Conservation (phyloP, 495 filamentous ascomycete genomes). For the Chlorociboria aeruginascens region DNA sequence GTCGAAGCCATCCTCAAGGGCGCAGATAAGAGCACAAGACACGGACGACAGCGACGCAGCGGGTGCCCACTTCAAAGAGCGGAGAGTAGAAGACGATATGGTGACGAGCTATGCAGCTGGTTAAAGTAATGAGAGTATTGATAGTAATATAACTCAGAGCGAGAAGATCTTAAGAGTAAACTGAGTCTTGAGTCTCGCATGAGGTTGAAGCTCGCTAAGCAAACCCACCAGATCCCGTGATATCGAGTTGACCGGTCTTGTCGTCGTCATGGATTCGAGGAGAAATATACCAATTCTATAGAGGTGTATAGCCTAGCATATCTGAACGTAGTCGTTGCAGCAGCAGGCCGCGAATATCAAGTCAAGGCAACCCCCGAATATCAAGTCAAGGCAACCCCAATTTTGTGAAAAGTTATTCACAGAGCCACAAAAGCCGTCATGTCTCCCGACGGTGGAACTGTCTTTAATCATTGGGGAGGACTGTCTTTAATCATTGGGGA, state of each 20-base stretch:
- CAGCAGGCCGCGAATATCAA: neutral
- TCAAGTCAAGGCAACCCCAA: too few species aligned
- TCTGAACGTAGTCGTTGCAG: neutral
- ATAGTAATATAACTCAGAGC: too few species aligned
- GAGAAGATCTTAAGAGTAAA: too few species aligned
- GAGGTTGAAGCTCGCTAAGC: too few species aligned
- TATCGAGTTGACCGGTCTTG: too few species aligned
- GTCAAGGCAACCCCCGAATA: neutral
- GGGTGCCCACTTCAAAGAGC: neutral
- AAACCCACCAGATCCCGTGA: too few species aligned
- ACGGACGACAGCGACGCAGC: constrained; percentile 5
- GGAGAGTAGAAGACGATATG: constrained; percentile 2
- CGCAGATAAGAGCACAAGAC: constrained; percentile 2
- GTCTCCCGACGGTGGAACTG: too few species aligned
- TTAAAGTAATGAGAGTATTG: neutral
- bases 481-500: neutral
- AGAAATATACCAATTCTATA: too few species aligned
- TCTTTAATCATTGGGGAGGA: too few species aligned
- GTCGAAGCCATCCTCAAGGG: constrained; percentile 6
- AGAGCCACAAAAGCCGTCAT: neutral
- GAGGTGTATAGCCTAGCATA: too few species aligned
- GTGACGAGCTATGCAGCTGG: neutral
- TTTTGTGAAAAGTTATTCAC: neutral
- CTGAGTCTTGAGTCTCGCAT: too few species aligned
- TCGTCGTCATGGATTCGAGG: too few species aligned